A percentile compares a stretch with the other conserved stretches of the same genome.
These are phyloP conservation scores for Amesomyces nigricolor DNA, from an alignment of 2,329 filamentous ascomycete genomes.

Conservation along the genomic window DNA sequence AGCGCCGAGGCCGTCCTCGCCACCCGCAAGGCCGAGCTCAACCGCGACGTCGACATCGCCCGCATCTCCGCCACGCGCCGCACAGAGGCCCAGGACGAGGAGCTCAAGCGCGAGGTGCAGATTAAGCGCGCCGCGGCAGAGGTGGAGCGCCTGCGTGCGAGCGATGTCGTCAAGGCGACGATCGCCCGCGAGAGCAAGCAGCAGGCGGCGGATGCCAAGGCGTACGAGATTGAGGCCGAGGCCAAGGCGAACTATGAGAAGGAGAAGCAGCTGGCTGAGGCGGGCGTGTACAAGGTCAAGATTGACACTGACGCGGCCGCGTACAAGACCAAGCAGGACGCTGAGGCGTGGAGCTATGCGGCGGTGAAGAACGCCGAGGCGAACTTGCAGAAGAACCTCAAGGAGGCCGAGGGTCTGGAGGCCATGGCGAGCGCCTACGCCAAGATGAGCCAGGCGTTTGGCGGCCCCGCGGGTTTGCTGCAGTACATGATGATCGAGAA, in stretches of 20 bases:
- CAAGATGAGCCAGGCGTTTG: slow-evolving; percentile 65
- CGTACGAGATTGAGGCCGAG: slow-evolving; percentile 60
- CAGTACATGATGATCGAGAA: slow-evolving; percentile 87
- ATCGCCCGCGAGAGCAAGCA: slow-evolving; percentile 63
- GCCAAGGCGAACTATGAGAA: slow-evolving; percentile 51
- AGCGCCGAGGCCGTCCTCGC: slow-evolving; percentile 70
- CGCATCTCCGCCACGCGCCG: slow-evolving; percentile 67
- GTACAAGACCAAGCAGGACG: slow-evolving; percentile 43
- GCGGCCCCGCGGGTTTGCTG: slow-evolving; percentile 70
- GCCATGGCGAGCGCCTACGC: slow-evolving; percentile 79
- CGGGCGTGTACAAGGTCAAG: slow-evolving; percentile 44
- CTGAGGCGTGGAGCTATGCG: slow-evolving; percentile 37
- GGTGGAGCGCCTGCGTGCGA: slow-evolving; percentile 71
- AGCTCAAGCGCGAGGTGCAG: slow-evolving; percentile 73
- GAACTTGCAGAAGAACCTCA: slow-evolving; percentile 49
- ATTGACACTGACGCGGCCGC: slow-evolving; percentile 44
- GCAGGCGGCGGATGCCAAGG: slow-evolving; percentile 59
- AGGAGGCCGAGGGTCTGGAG: slow-evolving; percentile 68
- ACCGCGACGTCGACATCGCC: slow-evolving; percentile 68
- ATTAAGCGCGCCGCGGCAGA: slow-evolving; percentile 72
- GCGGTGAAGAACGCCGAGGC: slow-evolving; percentile 48
- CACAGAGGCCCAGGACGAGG: slow-evolving; percentile 71
- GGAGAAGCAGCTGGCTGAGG: slow-evolving; percentile 48
- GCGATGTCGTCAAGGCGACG: slow-evolving; percentile 70
- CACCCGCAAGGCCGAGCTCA: slow-evolving; percentile 65